Percentiles rank a stretch among this genome's conserved stretches.
These are phyloP conservation scores for Nakazawaea anatomiae DNA, from an alignment of 805 yeast genomes.

Conservation along the genomic window DNA sequence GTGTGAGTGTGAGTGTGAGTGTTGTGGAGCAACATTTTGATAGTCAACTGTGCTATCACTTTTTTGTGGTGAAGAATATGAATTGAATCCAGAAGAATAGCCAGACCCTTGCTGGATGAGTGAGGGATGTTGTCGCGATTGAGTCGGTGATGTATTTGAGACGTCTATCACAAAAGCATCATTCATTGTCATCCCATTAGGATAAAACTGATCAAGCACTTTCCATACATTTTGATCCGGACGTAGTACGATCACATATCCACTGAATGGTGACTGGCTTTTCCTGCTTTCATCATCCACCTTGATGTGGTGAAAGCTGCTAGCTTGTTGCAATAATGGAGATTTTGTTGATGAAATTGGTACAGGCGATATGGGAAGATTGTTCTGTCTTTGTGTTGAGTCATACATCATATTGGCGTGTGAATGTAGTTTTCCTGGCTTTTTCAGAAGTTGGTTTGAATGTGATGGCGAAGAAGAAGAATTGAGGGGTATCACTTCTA, in stretches of 20 bases:
- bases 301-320: neutral
- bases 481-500: conserved; percentile 14
- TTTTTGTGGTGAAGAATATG: conserved; percentile 1
- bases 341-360: conserved; percentile 21
- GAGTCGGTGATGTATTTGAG: conserved; percentile 18
- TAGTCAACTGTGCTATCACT: neutral
- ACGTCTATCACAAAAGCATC: conserved; percentile 62
- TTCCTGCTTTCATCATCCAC: neutral
- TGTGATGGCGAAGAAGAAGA: conserved; percentile 5
- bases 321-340: conserved; percentile 5
- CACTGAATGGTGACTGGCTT: conserved; percentile 6
- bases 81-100: conserved; percentile 7
- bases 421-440: neutral
- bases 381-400: conserved; percentile 6
- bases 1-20: too few species aligned
- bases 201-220: conserved; percentile 52
- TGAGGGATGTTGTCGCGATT: neutral
- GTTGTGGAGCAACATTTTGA: neutral
- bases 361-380: conserved; percentile 21
- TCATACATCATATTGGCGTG: conserved; percentile 12
- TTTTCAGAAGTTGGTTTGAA: neutral
- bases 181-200: conserved; percentile 60
- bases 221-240: conserved; percentile 61
- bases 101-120: neutral
- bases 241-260: conserved; percentile 26